Percentiles rank a stretch among this genome's conserved stretches.
phyloP scores from a whole-genome alignment of 2,329 filamentous ascomycete species.

The Sarocladium oryzae region DNA sequence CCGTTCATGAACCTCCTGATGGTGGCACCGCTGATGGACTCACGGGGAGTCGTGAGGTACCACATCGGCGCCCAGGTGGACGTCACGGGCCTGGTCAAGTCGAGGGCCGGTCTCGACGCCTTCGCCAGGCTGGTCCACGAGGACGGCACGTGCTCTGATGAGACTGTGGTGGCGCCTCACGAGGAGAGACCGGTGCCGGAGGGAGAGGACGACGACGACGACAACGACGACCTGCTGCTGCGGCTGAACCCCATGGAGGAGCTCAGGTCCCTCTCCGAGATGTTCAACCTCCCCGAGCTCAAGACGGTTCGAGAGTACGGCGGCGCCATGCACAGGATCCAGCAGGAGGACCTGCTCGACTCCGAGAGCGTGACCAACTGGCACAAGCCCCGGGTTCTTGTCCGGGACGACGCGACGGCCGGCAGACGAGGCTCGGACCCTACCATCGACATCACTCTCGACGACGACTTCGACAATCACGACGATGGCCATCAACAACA shows the following conservation, averaged over 20 bases:
- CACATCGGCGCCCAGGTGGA: conserved; percentile 68
- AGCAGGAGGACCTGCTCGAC: conserved; percentile 27
- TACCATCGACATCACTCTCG: conserved; percentile 12
- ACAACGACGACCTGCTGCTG: too few species aligned
- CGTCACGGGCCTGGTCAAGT: conserved; percentile 60
- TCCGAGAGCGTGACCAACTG: conserved; percentile 33
- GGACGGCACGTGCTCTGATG: conserved; percentile 13
- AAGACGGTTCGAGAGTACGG: conserved; percentile 57
- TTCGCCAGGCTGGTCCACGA: conserved; percentile 38
- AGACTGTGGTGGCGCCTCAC: conserved; percentile 15
- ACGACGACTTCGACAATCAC: conserved; percentile 8
- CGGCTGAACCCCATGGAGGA: conserved; percentile 2
- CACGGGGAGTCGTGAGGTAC: conserved; percentile 59
- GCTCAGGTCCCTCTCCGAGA: conserved; percentile 33
- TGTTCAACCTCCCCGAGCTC: conserved; percentile 63
- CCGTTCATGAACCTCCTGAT: conserved; percentile 74
- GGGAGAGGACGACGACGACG: conserved; percentile 44
- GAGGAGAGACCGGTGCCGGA: conserved; percentile 9
- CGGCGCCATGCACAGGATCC: conserved; percentile 50
- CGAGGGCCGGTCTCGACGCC: conserved; percentile 58
- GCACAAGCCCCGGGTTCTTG: conserved; percentile 34
- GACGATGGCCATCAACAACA: too few species aligned
- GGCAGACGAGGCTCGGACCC: conserved; percentile 16
- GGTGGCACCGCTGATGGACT: conserved; percentile 65
- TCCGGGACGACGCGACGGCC: conserved; percentile 27